Evolutionary conservation across 495 filamentous ascomycete species (phyloP).

Genomic region (Penicillium waksmanii): DNA sequence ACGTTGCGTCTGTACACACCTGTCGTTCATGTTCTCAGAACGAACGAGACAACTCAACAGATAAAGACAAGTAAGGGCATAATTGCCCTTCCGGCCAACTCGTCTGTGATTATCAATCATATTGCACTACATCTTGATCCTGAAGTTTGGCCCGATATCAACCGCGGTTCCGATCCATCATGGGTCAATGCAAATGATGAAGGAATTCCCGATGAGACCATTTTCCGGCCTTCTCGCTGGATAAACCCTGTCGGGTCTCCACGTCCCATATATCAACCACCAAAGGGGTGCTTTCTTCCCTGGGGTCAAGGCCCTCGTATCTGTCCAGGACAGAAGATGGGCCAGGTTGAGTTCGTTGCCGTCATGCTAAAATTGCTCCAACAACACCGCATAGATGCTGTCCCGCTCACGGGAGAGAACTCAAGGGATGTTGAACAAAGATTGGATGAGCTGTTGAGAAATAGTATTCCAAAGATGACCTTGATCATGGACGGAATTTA

Average conservation of each 20-base stretch:
- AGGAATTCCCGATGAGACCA: slow-evolving; percentile 30
- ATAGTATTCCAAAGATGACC: slow-evolving; percentile 2
- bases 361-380: slow-evolving; percentile 36
- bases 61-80: neutral
- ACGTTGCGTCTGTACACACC: slow-evolving; percentile 2
- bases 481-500: slow-evolving; percentile 9
- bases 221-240: slow-evolving; percentile 55
- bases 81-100: neutral
- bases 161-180: slow-evolving; percentile 34
- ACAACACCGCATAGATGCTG: slow-evolving; percentile 3
- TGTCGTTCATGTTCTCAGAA: slow-evolving; percentile 1
- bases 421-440: neutral
- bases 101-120: neutral
- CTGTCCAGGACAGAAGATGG: slow-evolving; percentile 56
- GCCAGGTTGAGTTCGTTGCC: slow-evolving; percentile 57
- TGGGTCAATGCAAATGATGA: slow-evolving; percentile 32
- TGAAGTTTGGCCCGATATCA: slow-evolving; percentile 32
- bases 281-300: slow-evolving; percentile 43
- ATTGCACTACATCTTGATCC: slow-evolving; percentile 26
- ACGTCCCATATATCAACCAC: slow-evolving; percentile 25
- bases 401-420: neutral
- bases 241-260: slow-evolving; percentile 21
- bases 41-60: neutral
- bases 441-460: neutral
- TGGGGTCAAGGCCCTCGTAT: slow-evolving; percentile 52